Base-by-base conservation (phyloP, 1,139 yeast genomes). In the Wickerhamiella pararugosa region DNA sequence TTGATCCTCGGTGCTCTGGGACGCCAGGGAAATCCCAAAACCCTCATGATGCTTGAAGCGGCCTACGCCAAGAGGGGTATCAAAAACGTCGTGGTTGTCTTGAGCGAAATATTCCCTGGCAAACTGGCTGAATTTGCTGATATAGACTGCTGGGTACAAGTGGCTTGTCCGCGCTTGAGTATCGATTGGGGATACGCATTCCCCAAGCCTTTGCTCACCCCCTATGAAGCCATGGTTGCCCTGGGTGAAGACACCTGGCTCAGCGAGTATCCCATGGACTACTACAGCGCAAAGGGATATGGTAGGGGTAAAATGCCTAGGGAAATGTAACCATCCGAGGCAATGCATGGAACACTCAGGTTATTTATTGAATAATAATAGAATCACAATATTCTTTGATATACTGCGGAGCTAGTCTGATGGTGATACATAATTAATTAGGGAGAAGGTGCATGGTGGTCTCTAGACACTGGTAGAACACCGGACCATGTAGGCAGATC, bases 131-230 rank as follows among this genome's bases (percentile, higher is more conserved):
- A 81, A 78, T 90, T 90, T 63, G 87, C 83, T 53, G 93, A 84
- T 54, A 75, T 90, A 21, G 98, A 90, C 61, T 94, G 87, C 5
- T 90, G 93, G 69, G 81, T 90, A 15, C 99, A 90, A 60, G 95
- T 90, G 4, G 99, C 98, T 0, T 90, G 99, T 58, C 99, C 99
- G 0, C 67, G 99, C 52, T 66, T 90, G 42, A 83, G 95, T 2
- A 90, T 90, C 36, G 99, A 90, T 59, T 90, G 99, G 99, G 99
- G 99, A 1, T 90, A 92, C 58, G 98, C 98, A 0, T 90, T 90
- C 57, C 76, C 78, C 45, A 82, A 81, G 56, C 99, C 99, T 0
- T 65, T 90, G 37, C 63, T 90, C 45, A 87, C 98, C 0, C 98
- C 99, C 0, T 90, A 92, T 58, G 99, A 90, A 56, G 87, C 96